A percentile compares a stretch with the other conserved stretches of the same genome.
These are phyloP conservation scores for Hypoxylon sp. DNA, from an alignment of 2,329 filamentous ascomycete genomes.

Conservation along the genomic window DNA sequence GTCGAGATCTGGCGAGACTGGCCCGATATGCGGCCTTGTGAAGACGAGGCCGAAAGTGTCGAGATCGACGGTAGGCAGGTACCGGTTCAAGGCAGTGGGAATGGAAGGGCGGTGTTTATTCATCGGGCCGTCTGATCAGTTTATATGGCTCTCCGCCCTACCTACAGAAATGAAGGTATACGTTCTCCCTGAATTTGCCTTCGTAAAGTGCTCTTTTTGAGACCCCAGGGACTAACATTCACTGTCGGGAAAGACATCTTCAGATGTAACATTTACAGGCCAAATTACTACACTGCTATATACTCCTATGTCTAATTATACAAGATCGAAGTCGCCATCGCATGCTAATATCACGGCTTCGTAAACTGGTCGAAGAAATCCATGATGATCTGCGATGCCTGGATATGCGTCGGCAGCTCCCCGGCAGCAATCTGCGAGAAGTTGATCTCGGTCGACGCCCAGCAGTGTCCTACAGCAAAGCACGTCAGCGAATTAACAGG, in stretches of 20 bases:
- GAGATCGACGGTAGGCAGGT: conserved; percentile 43
- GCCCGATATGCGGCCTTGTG: conserved; percentile 54
- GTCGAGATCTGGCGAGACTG: conserved; percentile 78
- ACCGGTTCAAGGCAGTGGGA: conserved; percentile 56
- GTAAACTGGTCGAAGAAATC: conserved; percentile 53
- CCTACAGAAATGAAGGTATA: too few relatives aligned
- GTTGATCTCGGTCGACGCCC: conserved; percentile 56
- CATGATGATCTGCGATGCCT: conserved; percentile 54
- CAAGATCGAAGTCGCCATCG: neutral
- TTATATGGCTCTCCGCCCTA: neutral
- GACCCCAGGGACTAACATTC: neutral
- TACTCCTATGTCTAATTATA: neutral
- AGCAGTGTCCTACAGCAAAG: conserved; percentile 49
- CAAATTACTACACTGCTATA: conserved; percentile 11
- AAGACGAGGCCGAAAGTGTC: conserved; percentile 40
- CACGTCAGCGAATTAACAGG: neutral
- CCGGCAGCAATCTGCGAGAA: conserved; percentile 52
- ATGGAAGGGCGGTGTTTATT: conserved; percentile 56
- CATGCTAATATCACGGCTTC: conserved; percentile 32
- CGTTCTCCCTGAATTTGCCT: too few relatives aligned
- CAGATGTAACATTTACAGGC: conserved; percentile 9
- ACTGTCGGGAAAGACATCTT: neutral
- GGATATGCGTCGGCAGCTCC: conserved; percentile 52
- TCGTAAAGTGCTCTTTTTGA: too few relatives aligned
- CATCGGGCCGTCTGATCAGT: conserved; percentile 2